These are phyloP conservation scores for Dianthus caryophyllus DNA, from an alignment of 148 eudicot species.

Conservation along the genomic window DNA sequence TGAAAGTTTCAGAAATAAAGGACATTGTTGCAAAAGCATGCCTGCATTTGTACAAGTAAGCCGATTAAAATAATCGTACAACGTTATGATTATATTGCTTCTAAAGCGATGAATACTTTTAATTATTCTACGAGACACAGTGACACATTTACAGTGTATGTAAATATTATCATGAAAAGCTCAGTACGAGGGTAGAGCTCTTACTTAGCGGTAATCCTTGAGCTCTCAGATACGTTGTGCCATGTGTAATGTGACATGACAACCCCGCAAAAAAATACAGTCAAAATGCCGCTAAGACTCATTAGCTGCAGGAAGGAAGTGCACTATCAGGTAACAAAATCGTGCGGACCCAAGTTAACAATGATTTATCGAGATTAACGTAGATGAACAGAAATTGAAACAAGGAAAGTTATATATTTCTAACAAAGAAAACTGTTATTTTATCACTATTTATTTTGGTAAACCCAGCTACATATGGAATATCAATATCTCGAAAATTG, in stretches of 20 bases:
- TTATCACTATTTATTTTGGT: too few species aligned
- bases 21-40: constrained; percentile 86
- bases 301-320: constrained; percentile 49
- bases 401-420: background rate
- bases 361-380: background rate
- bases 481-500: background rate
- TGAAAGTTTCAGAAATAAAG: constrained; percentile 80
- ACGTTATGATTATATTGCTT: background rate
- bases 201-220: constrained; percentile 78
- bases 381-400: background rate
- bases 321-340: background rate
- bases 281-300: constrained; percentile 64
- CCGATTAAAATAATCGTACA: background rate
- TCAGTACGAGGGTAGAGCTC: constrained; percentile 13
- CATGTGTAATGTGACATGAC: constrained; percentile 85
- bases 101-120: background rate
- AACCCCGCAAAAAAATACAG: constrained; percentile 41
- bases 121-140: background rate
- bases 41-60: constrained; percentile 37
- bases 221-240: constrained; percentile 79
- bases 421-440: too few species aligned
- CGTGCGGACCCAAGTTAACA: background rate
- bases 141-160: background rate
- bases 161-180: too few species aligned
- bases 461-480: too few species aligned